Evolutionary conservation across 345 rosid genomes (phyloP), one percentile per base, ranked within the genome.

Genomic region (Arabidopsis arenosa): DNA sequence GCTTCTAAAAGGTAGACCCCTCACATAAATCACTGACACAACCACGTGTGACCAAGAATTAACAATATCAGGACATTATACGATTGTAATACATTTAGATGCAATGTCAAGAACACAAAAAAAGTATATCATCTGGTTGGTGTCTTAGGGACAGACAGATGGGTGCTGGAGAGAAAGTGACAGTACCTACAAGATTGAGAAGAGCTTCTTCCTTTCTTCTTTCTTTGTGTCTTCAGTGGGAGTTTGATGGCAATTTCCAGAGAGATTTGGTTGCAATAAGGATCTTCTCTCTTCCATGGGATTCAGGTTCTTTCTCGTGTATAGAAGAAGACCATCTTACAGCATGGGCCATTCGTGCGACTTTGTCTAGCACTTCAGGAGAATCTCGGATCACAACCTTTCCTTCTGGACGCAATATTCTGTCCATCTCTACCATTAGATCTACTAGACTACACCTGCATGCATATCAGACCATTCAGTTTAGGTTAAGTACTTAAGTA

Each of bases 351-450:
- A 90, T 80, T 72, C 79, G 82, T 37, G 80, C 78, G n/a, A 88
- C 93, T 80, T 80, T 89, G 63, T 95, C 99, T 35, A 95, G 78
- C 9, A 87, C 90, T 76, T 95, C 97, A 2, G 96, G 96, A 28
- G 89, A 77, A 76, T 90, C 98, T 40, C 93, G 85, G 54, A 95
- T 83, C 62, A 95, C 57, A 45, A 92, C 96, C 2, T 83, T 89
- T 54, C 97, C 99, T 74, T 85, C 88, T 13, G 97, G 97, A 49
- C 97, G 97, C 82, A 95, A 61, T 57, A 92, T 90, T 32, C 99
- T 76, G 66, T 95, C 99, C 86, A 95, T 89, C 85, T 95, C 99
- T 53, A 92, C 92, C 89, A 95, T 84, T 59, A 95, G 57, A 82
- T 92, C 97, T 63, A 88, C 96, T 43, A 95, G 85, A 81, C 81